Percentiles rank a stretch among this genome's conserved stretches.
These are phyloP conservation scores for Dichotomocladium elegans DNA, from an alignment of 371 early-diverging fungal species.

Conservation along the genomic window DNA sequence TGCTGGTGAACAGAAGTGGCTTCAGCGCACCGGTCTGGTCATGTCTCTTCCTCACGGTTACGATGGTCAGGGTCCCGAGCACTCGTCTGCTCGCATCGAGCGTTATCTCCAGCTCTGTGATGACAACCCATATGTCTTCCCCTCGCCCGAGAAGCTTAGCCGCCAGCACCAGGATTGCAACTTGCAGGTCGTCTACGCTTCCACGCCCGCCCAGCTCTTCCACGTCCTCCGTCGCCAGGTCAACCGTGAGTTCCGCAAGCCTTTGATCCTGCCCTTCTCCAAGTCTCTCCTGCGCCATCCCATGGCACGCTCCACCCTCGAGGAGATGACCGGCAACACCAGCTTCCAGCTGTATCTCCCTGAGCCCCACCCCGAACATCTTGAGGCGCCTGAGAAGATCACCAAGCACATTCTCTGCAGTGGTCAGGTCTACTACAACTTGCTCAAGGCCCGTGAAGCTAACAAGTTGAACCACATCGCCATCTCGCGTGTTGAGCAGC, in stretches of 20 bases:
- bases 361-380: conserved; percentile 77
- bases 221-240: conserved; percentile 94
- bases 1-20: conserved; percentile 96
- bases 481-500: conserved; percentile 93
- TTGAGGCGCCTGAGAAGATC: conserved; percentile 75
- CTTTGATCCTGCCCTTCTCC: conserved; percentile 82
- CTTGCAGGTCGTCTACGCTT: conserved; percentile 94
- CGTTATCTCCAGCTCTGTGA: conserved; percentile 93
- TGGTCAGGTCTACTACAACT: conserved; percentile 95
- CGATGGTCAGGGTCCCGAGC: conserved; percentile 98
- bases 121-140: conserved; percentile 88
- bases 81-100: conserved; percentile 92
- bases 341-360: conserved; percentile 89
- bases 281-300: conserved; percentile 95
- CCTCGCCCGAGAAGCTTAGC: conserved; percentile 71
- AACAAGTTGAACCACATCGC: conserved; percentile 83
- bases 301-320: conserved; percentile 76
- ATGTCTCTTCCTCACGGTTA: conserved; percentile 96
- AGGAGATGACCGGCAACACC: conserved; percentile 81
- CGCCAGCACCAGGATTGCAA: conserved; percentile 96
- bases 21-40: conserved; percentile 89
- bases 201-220: conserved; percentile 96
- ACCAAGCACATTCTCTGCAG: conserved; percentile 88
- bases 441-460: conserved; percentile 81
- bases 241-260: conserved; percentile 96